Evolutionary conservation across 345 rosid genomes (phyloP).

Genomic region (Sisymbrium irio): DNA sequence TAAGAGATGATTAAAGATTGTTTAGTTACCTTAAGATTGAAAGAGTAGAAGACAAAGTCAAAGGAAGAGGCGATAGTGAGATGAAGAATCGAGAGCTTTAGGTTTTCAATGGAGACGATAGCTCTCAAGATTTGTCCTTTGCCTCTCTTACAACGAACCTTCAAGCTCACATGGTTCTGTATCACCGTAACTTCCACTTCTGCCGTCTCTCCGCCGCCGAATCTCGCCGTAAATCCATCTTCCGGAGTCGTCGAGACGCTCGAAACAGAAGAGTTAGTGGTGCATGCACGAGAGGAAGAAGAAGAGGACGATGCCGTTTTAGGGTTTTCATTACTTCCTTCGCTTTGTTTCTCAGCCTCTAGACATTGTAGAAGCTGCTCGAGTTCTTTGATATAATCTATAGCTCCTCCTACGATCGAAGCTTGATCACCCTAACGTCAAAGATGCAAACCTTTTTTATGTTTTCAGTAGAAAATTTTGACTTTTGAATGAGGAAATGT

Average conservation of each 20-base stretch:
- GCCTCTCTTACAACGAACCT: conserved; percentile 53
- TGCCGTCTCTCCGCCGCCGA: conserved; percentile 45
- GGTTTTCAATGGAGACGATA: conserved; percentile 56
- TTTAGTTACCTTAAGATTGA: conserved; percentile 64
- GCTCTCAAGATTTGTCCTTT: conserved; percentile 60
- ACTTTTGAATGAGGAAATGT: too few relatives aligned
- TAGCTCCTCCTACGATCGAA: conserved; percentile 76
- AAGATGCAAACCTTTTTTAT: too few relatives aligned
- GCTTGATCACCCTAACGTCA: conserved; percentile 94
- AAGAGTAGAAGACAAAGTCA: conserved; percentile 55
- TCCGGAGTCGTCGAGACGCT: conserved; percentile 34
- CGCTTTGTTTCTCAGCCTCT: conserved; percentile 47
- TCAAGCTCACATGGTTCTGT: conserved; percentile 62
- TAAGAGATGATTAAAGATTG: not conserved
- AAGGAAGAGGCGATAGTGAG: conserved; percentile 57
- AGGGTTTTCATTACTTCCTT: conserved; percentile 17
- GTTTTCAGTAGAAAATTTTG: too few relatives aligned
- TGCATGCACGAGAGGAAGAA: conserved; percentile 36
- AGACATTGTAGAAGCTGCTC: conserved; percentile 67
- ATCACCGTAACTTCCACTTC: conserved; percentile 55
- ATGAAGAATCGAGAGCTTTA: conserved; percentile 57
- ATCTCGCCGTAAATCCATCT: conserved; percentile 45
- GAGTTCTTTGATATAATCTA: conserved; percentile 72
- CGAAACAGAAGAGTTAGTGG: conserved; percentile 23
- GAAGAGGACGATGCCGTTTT: conserved; percentile 26